Base-by-base conservation (phyloP, 1,139 yeast genomes). In the Chernovozyma aurita region DNA sequence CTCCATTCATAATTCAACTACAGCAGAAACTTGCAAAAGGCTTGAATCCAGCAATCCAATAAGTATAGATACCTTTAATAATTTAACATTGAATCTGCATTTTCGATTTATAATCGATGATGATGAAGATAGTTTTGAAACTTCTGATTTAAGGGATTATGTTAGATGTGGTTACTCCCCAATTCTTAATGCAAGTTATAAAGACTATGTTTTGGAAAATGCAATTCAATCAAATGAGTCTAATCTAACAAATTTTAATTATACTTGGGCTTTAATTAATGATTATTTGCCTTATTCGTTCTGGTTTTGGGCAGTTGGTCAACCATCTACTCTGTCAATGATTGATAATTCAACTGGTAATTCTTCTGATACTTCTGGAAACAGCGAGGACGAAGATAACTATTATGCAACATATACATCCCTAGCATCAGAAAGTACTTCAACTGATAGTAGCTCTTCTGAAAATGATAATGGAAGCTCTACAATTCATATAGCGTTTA, bases 241-340 rank as follows among this genome's bases (percentile, higher is more conserved):
- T 6, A 26, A 26, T 26, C 18, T 16, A 8, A 26, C 28, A 6
- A 12, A 11, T 6, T 26, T 14, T 26, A 8, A 16, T 13, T 26
- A 14, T 26, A 16, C 18, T 14, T 26, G 8, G 28, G 28, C 15
- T 6, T 16, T 26, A 26, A 16, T 26, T 6, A 16, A 13, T 16
- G 12, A 26, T 6, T 26, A 26, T 12, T 7, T 26, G 28, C 67
- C 69, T 1, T 37, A 46, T 14, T 49, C 63, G 7, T 58, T 78
- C 24, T 87, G 95, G 95, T 71, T 86, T 4, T 85, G 95, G 95
- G 72, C 69, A 2, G 59, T 66, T 1, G 65, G 67, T 5, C 76
- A 81, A 47, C 92, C 90, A 7, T 24, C 13, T n/a, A 17, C 29
- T 8, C 37, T 32, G 5, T n/a, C 25, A 7, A 6, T 8, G 8